These are phyloP conservation scores for Quercus tomentella DNA, from an alignment of 331 rosid species.

Conservation along the genomic window DNA sequence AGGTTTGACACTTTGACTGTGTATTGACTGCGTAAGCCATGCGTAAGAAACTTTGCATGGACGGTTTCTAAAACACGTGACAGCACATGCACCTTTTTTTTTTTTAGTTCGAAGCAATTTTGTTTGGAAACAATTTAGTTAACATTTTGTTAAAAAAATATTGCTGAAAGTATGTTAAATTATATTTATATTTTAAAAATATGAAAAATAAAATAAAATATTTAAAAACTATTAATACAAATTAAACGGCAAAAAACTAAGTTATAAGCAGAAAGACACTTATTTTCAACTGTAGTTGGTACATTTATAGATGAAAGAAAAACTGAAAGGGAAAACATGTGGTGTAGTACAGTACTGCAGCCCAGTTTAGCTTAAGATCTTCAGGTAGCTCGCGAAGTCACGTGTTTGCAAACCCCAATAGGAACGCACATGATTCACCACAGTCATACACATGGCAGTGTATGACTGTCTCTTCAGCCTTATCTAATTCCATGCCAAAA, in stretches of 20 bases:
- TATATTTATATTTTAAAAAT: too few relatives aligned
- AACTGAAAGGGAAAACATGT: background rate
- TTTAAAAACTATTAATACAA: too few relatives aligned
- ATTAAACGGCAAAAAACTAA: too few relatives aligned
- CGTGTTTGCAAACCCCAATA: conserved; percentile 8
- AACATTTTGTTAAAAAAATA: too few relatives aligned
- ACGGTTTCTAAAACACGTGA: conserved; percentile 12
- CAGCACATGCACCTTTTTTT: conserved; percentile 11
- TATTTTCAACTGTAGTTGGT: too few relatives aligned
- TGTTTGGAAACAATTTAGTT: too few relatives aligned
- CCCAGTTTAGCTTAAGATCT: too few relatives aligned
- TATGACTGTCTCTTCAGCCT: background rate
- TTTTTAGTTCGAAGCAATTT: too few relatives aligned
- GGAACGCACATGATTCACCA: background rate
- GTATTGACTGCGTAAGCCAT: background rate
- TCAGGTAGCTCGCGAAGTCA: conserved; percentile 12
- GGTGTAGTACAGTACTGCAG: background rate
- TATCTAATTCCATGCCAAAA: background rate
- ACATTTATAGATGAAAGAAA: too few relatives aligned
- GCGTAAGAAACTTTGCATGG: conserved; percentile 4
- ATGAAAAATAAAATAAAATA: too few relatives aligned
- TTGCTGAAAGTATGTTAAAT: too few relatives aligned
- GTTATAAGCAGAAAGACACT: too few relatives aligned
- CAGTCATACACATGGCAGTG: background rate
- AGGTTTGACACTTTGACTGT: background rate